Conservation (phyloP, 129 eudicot species). For the Silybum marianum region DNA sequence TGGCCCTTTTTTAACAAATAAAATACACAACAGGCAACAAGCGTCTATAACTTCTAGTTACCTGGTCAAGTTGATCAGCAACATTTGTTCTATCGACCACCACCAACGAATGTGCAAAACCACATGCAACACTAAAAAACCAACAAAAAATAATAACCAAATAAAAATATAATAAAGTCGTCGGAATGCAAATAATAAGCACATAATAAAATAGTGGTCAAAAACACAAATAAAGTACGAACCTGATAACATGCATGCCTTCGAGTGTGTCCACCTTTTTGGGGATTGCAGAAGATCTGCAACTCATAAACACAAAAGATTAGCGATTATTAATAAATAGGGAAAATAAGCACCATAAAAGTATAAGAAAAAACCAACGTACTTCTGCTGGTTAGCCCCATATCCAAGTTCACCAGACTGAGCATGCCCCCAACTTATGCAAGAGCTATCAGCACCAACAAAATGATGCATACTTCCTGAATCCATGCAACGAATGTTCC, state of each 20-base stretch:
- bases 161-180: background rate
- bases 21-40: background rate
- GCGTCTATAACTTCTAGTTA: constrained; percentile 18
- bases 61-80: constrained; percentile 73
- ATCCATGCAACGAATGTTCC: constrained; percentile 89
- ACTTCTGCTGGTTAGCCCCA: constrained; percentile 91
- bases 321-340: background rate
- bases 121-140: constrained; percentile 91
- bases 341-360: background rate
- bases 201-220: background rate
- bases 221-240: constrained; percentile 9
- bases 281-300: constrained; percentile 82
- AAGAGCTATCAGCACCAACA: constrained; percentile 92
- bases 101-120: constrained; percentile 86
- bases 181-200: background rate
- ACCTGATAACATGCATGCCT: constrained; percentile 99
- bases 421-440: constrained; percentile 98
- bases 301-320: constrained; percentile 12
- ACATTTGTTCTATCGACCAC: constrained; percentile 70
- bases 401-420: constrained; percentile 93
- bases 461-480: constrained; percentile 91
- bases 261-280: constrained; percentile 85
- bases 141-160: constrained; percentile 6
- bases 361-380: constrained; percentile 16
- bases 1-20: background rate